These are phyloP conservation scores for Cladosporium sp. DNA, from an alignment of 2,329 filamentous ascomycete species.

Conservation along the genomic window DNA sequence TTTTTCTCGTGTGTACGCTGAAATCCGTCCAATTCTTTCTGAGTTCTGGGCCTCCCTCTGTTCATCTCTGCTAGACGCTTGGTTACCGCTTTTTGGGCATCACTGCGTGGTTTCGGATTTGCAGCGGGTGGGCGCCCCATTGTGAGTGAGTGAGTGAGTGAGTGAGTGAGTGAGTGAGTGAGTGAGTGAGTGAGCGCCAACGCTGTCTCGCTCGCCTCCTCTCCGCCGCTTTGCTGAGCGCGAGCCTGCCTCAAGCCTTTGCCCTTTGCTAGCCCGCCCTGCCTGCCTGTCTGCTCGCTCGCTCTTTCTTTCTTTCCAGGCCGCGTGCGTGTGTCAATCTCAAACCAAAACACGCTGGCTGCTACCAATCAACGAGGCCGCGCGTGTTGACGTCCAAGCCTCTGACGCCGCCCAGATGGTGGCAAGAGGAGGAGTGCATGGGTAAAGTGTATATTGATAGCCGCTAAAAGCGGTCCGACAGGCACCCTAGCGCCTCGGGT, in stretches of 20 bases:
- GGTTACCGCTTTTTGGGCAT: too few species aligned
- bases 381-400: not conserved
- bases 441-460: not conserved
- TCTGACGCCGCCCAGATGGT: slow-evolving; percentile 4
- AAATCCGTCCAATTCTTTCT: too few species aligned
- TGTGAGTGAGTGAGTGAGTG: too few species aligned
- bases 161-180: too few species aligned
- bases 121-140: too few species aligned
- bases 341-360: not conserved
- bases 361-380: not conserved
- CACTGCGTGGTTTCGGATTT: too few species aligned
- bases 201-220: not conserved
- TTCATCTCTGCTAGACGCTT: too few species aligned
- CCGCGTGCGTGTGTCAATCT: too few species aligned
- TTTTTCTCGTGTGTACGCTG: too few species aligned
- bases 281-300: slow-evolving; percentile 2
- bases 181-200: too few species aligned
- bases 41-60: too few species aligned
- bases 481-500: not conserved
- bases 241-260: not conserved
- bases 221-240: slow-evolving; percentile 1
- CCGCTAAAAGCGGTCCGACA: not conserved
- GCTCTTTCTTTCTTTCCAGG: too few species aligned
- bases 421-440: not conserved
- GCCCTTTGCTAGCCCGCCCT: not conserved